Evolutionary conservation across 768 basidiomycete species (phyloP).

Genomic region (Lactifluus volemus): DNA sequence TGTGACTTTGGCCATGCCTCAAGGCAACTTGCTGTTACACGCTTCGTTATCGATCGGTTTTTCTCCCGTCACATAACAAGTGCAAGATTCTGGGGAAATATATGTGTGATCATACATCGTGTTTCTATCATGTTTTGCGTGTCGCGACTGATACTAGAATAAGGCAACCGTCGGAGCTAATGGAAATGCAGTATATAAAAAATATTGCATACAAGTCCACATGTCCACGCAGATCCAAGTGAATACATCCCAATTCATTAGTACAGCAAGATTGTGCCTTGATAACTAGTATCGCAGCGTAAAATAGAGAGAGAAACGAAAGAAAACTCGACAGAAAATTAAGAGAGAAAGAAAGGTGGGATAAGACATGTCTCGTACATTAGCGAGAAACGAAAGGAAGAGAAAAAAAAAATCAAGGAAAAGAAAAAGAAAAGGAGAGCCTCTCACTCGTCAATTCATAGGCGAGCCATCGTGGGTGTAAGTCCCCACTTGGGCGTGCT

Average conservation of each 20-base stretch:
- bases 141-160: neutral
- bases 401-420: neutral
- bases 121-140: neutral
- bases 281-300: constrained; percentile 5
- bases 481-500: constrained; percentile 2
- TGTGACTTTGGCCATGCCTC: neutral
- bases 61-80: neutral
- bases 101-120: neutral
- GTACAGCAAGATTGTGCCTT: neutral
- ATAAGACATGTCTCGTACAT: neutral
- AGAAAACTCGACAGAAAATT: neutral
- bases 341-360: neutral
- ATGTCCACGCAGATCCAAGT: constrained; percentile 6
- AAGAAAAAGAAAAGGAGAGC: neutral
- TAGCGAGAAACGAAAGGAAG: neutral
- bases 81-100: neutral
- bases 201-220: constrained; percentile 5
- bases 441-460: constrained; percentile 9
- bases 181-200: neutral
- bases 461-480: neutral
- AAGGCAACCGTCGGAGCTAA: neutral
- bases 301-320: neutral
- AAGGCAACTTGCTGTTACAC: neutral
- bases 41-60: neutral
- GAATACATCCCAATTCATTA: neutral